phyloP scores from a whole-genome alignment of 2,329 filamentous ascomycete genomes.

The Aspergillus hortae region DNA sequence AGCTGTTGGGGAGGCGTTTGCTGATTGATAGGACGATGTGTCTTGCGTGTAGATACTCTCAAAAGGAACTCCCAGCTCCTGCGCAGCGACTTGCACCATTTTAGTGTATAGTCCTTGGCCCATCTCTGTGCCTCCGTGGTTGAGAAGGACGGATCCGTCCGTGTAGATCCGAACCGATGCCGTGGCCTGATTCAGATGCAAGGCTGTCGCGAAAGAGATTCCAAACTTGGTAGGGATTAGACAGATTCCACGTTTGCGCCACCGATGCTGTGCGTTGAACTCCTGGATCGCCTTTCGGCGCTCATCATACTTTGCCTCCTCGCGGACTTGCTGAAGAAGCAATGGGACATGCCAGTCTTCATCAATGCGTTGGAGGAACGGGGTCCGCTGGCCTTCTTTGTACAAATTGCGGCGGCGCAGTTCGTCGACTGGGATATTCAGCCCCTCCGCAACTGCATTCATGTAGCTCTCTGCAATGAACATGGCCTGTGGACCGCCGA shows the following conservation, averaged over 20 bases:
- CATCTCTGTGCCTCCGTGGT: constrained; percentile 25
- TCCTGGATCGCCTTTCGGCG: neutral
- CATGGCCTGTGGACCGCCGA: constrained; percentile 24
- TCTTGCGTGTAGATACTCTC: constrained; percentile 20
- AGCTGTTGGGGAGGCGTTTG: constrained; percentile 23
- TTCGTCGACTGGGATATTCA: constrained; percentile 17
- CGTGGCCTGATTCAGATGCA: constrained; percentile 23
- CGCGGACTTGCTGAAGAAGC: constrained; percentile 18
- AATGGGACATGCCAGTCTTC: constrained; percentile 24
- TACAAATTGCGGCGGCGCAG: constrained; percentile 20
- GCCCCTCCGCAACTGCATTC: constrained; percentile 16
- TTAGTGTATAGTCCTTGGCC: constrained; percentile 25
- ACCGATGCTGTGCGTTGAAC: constrained; percentile 19
- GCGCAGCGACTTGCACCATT: constrained; percentile 22
- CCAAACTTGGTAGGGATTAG: constrained; percentile 24
- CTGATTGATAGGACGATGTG: constrained; percentile 18
- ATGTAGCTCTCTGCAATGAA: constrained; percentile 22
- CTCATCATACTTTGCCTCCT: constrained; percentile 11
- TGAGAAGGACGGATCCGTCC: constrained; percentile 20
- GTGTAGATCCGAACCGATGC: constrained; percentile 20
- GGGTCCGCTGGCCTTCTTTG: constrained; percentile 16
- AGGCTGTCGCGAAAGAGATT: constrained; percentile 22
- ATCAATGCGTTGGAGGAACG: constrained; percentile 22
- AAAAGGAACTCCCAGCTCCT: constrained; percentile 16
- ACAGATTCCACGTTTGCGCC: constrained; percentile 20